A percentile compares a stretch with the other conserved stretches of the same genome.
These are phyloP conservation scores for Microcera coccophila DNA, from an alignment of 2,329 filamentous ascomycete species.

Conservation along the genomic window DNA sequence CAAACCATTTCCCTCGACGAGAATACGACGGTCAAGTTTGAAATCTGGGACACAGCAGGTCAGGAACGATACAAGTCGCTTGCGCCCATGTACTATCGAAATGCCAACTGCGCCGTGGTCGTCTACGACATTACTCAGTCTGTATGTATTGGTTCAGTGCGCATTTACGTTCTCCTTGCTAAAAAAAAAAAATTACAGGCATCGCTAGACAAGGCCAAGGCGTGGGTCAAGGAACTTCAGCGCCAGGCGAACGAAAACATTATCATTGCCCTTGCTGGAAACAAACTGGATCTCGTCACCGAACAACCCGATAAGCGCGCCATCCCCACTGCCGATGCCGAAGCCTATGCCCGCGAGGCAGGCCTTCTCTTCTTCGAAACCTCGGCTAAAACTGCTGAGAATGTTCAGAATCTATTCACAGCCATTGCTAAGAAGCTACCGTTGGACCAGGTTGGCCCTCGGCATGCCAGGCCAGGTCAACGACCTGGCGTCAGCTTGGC, in stretches of 20 bases:
- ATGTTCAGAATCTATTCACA: slow-evolving; percentile 92
- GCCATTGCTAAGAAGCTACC: slow-evolving; percentile 97
- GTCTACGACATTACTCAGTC: slow-evolving; percentile 99
- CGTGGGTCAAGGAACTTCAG: slow-evolving; percentile 98
- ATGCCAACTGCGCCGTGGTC: slow-evolving; percentile 98
- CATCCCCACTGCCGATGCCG: slow-evolving; percentile 81
- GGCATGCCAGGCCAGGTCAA: slow-evolving; percentile 68
- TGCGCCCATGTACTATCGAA: slow-evolving; percentile 99
- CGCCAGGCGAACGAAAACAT: slow-evolving; percentile 99
- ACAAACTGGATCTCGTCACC: slow-evolving; percentile 94
- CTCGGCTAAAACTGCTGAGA: slow-evolving; percentile 94
- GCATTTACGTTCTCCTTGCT: slow-evolving; percentile 14
- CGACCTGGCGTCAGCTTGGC: slow-evolving; percentile 56
- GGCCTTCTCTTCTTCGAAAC: slow-evolving; percentile 98
- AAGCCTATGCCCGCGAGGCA: slow-evolving; percentile 91
- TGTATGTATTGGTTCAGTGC: slow-evolving; percentile 53
- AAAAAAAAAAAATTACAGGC: too few relatives aligned
- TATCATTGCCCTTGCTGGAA: slow-evolving; percentile 94
- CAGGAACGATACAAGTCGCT: slow-evolving; percentile 99
- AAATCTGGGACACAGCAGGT: slow-evolving; percentile 98
- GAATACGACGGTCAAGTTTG: slow-evolving; percentile 97
- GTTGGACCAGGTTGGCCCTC: slow-evolving; percentile 90
- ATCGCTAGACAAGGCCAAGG: slow-evolving; percentile 97
- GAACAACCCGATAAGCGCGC: slow-evolving; percentile 95
- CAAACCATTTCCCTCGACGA: slow-evolving; percentile 98